A percentile compares a stretch with the other conserved stretches of the same genome.
phyloP scores from a whole-genome alignment of 2,329 filamentous ascomycete genomes.

The Talaromyces albobiverticillius region DNA sequence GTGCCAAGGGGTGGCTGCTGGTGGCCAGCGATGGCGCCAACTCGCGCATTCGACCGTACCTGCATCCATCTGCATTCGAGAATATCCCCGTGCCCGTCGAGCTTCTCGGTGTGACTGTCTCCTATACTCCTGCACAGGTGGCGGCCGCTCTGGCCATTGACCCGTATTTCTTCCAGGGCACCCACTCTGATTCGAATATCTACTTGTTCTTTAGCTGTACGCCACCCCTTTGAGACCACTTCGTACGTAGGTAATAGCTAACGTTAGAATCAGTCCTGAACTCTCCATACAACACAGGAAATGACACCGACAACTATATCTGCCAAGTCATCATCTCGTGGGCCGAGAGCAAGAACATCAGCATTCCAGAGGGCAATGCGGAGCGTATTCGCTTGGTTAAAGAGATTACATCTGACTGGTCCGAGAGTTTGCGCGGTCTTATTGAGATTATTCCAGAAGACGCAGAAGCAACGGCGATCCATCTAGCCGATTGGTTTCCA shows the following conservation, averaged over 20 bases:
- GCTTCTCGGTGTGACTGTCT: slow-evolving; percentile 47
- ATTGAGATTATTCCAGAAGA: slow-evolving; percentile 40
- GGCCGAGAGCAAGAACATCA: slow-evolving; percentile 37
- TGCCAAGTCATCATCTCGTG: slow-evolving; percentile 55
- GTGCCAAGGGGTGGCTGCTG: slow-evolving; percentile 42
- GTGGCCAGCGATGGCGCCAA: slow-evolving; percentile 53
- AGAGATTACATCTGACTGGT: slow-evolving; percentile 45
- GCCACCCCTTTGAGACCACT: too few species aligned
- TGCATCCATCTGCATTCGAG: slow-evolving; percentile 23
- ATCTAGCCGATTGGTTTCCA: slow-evolving; percentile 50
- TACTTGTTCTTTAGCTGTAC: slow-evolving; percentile 55
- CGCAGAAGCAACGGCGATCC: slow-evolving; percentile 45
- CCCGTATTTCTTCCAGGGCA: slow-evolving; percentile 55
- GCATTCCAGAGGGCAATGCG: slow-evolving; percentile 39
- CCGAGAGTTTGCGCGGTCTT: slow-evolving; percentile 49
- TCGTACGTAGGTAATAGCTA: too few species aligned
- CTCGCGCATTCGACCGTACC: slow-evolving; percentile 41
- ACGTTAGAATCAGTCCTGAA: slow-evolving; percentile 55
- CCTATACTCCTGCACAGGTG: slow-evolving; percentile 42
- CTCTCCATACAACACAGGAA: slow-evolving; percentile 43
- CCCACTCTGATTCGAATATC: slow-evolving; percentile 49
- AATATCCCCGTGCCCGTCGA: slow-evolving; percentile 48
- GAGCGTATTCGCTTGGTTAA: slow-evolving; percentile 46
- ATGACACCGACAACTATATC: slow-evolving; percentile 37
- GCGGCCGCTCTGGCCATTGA: slow-evolving; percentile 47